A percentile compares a stretch with the other conserved stretches of the same genome.
phyloP scores from a whole-genome alignment of 169 alveolate species.

The Cryptosporidium felis region DNA sequence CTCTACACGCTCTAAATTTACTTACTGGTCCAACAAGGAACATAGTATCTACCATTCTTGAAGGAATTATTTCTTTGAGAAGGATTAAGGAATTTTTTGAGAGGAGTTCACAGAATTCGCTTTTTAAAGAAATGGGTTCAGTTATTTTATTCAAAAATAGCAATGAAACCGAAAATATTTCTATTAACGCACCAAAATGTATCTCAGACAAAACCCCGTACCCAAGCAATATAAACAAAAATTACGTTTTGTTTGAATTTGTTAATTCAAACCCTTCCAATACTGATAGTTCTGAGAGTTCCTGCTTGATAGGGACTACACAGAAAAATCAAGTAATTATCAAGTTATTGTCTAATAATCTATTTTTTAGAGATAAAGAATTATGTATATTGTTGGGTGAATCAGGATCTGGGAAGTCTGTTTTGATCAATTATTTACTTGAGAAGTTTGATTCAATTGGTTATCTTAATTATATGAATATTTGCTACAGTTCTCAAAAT shows the following conservation, averaged over 20 bases:
- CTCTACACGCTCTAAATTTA: constrained; percentile 19
- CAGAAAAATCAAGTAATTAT: no score
- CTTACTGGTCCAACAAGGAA: constrained; percentile 46
- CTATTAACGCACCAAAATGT: no score
- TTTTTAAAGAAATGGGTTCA: no score
- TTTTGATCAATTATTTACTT: neutral
- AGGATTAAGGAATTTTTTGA: neutral
- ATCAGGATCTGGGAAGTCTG: constrained; percentile 38
- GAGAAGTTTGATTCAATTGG: neutral
- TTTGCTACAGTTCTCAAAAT: neutral
- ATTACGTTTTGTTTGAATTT: no score
- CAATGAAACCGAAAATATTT: no score
- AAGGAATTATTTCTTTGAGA: constrained; percentile 29
- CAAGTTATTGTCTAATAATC: no score
- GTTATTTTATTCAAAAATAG: no score
- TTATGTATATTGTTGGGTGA: constrained; percentile 17
- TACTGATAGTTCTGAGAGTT: neutral
- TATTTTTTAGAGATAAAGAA: neutral
- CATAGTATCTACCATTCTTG: constrained; percentile 6
- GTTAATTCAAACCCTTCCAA: neutral
- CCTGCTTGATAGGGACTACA: neutral
- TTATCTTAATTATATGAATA: neutral
- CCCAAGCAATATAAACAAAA: no score
- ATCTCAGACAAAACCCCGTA: no score
- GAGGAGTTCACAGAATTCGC: neutral